A percentile compares a stretch with the other conserved stretches of the same genome.
phyloP scores from a whole-genome alignment of 768 basidiomycete species.

The Royoungia palumana region DNA sequence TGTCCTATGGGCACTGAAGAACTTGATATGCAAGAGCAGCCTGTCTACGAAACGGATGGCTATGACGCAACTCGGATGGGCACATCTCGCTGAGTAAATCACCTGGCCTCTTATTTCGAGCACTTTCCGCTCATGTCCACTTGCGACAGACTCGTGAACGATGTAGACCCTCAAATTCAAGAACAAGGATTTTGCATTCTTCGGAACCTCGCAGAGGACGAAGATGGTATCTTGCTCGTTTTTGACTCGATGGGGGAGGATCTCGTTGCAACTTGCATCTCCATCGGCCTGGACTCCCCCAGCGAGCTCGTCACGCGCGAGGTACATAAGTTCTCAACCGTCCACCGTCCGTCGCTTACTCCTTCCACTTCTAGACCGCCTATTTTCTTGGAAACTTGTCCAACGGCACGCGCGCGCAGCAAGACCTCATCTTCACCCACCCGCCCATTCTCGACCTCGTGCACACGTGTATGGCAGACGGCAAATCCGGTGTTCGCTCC shows the following conservation, averaged over 20 bases:
- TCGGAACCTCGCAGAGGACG: slow-evolving; percentile 63
- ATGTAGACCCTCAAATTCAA: slow-evolving; percentile 52
- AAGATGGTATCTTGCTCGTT: slow-evolving; percentile 60
- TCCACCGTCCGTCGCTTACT: neutral
- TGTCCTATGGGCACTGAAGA: slow-evolving; percentile 86
- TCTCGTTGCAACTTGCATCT: slow-evolving; percentile 44
- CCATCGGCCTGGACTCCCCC: slow-evolving; percentile 45
- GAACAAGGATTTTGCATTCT: slow-evolving; percentile 71
- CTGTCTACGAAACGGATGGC: slow-evolving; percentile 60
- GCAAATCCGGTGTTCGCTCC: slow-evolving; percentile 52
- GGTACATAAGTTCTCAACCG: slow-evolving; percentile 31
- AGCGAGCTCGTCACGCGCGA: slow-evolving; percentile 55
- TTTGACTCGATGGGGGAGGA: slow-evolving; percentile 51
- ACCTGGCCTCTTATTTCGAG: neutral
- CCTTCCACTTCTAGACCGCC: slow-evolving; percentile 41
- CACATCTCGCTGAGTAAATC: slow-evolving; percentile 51
- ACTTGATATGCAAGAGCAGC: slow-evolving; percentile 64
- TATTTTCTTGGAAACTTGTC: slow-evolving; percentile 65
- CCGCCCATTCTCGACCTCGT: slow-evolving; percentile 51
- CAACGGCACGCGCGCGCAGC: slow-evolving; percentile 52
- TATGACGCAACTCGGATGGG: slow-evolving; percentile 71
- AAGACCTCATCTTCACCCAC: slow-evolving; percentile 50
- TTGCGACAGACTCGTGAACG: slow-evolving; percentile 48
- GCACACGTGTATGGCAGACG: slow-evolving; percentile 56
- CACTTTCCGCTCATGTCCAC: neutral